Conservation (phyloP, 805 yeast genomes). For the Wickerhamiella spandovensis region DNA sequence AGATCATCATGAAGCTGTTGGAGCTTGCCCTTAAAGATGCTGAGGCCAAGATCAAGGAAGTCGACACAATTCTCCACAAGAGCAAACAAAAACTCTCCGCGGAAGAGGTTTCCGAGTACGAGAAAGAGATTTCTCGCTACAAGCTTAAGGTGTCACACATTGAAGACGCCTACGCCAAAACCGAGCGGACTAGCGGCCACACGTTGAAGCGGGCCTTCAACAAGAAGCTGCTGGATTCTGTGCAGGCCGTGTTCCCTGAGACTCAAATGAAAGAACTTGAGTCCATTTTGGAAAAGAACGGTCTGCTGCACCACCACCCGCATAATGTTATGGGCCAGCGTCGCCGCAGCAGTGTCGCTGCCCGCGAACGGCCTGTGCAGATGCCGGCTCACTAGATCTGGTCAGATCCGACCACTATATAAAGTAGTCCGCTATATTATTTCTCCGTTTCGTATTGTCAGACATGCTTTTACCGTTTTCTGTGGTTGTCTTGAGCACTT, state of each 20-base stretch:
- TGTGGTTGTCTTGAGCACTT: too few species aligned
- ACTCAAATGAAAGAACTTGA: constrained; percentile 12
- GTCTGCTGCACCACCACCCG: constrained; percentile 8
- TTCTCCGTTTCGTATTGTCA: background rate
- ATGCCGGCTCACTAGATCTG: background rate
- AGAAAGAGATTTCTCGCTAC: constrained; percentile 11
- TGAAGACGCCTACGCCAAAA: constrained; percentile 17
- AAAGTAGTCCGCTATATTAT: background rate
- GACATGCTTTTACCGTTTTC: too few species aligned
- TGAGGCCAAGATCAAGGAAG: constrained; percentile 11
- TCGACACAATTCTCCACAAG: constrained; percentile 14
- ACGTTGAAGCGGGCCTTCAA: constrained; percentile 19
- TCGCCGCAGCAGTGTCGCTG: background rate
- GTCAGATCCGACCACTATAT: background rate
- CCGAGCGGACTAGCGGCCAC: constrained; percentile 18
- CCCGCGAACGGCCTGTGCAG: background rate
- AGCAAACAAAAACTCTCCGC: constrained; percentile 12
- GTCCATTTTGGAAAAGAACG: constrained; percentile 11
- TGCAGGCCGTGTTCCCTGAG: constrained; percentile 10
- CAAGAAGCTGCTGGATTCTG: constrained; percentile 18
- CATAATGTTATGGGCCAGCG: constrained; percentile 3
- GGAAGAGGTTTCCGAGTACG: constrained; percentile 14
- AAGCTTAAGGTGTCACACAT: constrained; percentile 13
- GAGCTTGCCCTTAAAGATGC: constrained; percentile 10
- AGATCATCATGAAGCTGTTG: constrained; percentile 15